These are phyloP conservation scores for Apiotrichum montevideense DNA, from an alignment of 1,284 basidiomycete species.

Conservation along the genomic window DNA sequence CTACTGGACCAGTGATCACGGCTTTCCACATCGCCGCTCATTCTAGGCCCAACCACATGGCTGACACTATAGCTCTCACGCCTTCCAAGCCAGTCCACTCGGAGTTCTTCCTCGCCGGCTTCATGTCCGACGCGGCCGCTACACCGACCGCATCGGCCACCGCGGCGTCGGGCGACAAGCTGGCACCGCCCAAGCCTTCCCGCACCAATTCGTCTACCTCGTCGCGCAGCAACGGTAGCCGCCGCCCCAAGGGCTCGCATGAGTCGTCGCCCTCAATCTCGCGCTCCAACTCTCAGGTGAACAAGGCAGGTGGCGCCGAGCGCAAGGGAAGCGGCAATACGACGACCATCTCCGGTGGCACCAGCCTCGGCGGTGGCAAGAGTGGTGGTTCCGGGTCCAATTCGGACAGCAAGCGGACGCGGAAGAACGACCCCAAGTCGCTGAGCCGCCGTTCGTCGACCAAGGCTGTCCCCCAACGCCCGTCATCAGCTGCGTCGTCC, in stretches of 20 bases:
- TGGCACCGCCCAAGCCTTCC: conserved; percentile 9
- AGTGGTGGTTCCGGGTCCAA: background rate
- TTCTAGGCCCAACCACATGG: background rate
- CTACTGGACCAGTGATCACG: too few relatives aligned
- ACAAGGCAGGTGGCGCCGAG: conserved; percentile 9
- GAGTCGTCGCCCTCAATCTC: conserved; percentile 24
- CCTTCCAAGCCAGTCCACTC: too few relatives aligned
- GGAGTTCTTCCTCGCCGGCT: background rate
- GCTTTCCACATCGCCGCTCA: too few relatives aligned
- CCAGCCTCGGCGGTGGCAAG: conserved; percentile 21
- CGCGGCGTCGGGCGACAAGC: background rate
- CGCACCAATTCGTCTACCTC: conserved; percentile 23
- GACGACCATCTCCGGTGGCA: conserved; percentile 39
- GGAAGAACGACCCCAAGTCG: conserved; percentile 16
- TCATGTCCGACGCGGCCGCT: conserved; percentile 4
- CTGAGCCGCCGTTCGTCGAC: conserved; percentile 12
- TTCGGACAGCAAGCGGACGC: conserved; percentile 12
- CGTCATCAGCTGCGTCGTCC: conserved; percentile 13
- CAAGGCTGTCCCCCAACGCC: conserved; percentile 5
- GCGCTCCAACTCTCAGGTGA: conserved; percentile 23
- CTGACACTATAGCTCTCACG: background rate
- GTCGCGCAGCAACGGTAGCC: conserved; percentile 22
- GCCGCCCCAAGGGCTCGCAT: conserved; percentile 17
- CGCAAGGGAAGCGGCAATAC: conserved; percentile 31
- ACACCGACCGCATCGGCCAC: background rate